Evolutionary conservation across 306 rosid genomes (phyloP).

Genomic region (Boehmeria nivea): DNA sequence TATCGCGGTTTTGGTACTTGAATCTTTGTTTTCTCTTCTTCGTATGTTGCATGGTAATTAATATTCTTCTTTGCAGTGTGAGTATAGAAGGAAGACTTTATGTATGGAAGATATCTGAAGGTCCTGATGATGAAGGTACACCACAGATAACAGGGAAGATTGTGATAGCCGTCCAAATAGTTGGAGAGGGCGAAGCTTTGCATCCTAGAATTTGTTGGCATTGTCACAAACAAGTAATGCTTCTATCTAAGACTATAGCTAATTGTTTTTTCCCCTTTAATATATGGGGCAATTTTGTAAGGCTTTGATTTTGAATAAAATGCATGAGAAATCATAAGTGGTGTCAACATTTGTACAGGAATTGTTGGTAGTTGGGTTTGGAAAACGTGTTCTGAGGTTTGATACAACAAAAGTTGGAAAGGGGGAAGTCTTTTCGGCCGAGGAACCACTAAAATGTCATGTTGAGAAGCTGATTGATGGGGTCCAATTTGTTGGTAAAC

Average conservation of each 20-base stretch:
- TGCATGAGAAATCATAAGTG: too few relatives aligned
- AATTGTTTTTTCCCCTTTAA: background rate
- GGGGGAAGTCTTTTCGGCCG: constrained; percentile 64
- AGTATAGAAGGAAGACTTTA: constrained; percentile 82
- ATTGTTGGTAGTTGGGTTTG: constrained; percentile 87
- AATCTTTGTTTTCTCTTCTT: background rate
- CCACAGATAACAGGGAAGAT: constrained; percentile 80
- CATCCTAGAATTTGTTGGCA: constrained; percentile 99
- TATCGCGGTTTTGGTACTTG: constrained; percentile 28
- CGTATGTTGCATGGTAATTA: constrained; percentile 14
- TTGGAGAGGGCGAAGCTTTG: constrained; percentile 65
- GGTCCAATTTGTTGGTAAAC: constrained; percentile 87
- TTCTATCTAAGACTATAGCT: constrained; percentile 8
- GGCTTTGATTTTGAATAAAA: background rate
- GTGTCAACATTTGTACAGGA: constrained; percentile 65
- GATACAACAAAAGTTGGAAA: constrained; percentile 88
- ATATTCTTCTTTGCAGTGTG: constrained; percentile 58
- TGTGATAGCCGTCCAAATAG: constrained; percentile 68
- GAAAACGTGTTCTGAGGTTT: constrained; percentile 73
- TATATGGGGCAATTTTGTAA: background rate
- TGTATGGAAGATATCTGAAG: constrained; percentile 94
- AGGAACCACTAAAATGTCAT: constrained; percentile 71
- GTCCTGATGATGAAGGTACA: constrained; percentile 88
- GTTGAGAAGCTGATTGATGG: constrained; percentile 88
- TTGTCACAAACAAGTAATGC: constrained; percentile 87